phyloP scores from a whole-genome alignment of 1,284 basidiomycete genomes.

The Rhodotorula mucilaginosa region DNA sequence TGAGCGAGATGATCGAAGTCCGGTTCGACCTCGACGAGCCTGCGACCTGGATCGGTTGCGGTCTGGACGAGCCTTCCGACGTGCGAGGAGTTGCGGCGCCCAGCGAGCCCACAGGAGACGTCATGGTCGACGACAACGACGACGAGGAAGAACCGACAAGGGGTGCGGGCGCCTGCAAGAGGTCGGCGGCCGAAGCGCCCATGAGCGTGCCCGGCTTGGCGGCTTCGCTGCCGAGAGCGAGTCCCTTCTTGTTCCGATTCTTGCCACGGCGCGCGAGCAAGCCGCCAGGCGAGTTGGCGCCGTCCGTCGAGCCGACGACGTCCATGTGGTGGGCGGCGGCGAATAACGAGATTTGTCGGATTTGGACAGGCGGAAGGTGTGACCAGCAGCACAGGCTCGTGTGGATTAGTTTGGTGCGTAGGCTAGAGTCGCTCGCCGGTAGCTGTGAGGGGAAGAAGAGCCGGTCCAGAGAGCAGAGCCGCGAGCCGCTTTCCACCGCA shows the following conservation, averaged over 20 bases:
- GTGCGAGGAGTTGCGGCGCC: background rate
- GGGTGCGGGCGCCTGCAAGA: conserved; percentile 12
- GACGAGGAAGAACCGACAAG: background rate
- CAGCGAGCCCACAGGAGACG: too few species aligned
- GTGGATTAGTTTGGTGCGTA: too few species aligned
- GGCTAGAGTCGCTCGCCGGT: too few species aligned
- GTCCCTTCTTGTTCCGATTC: conserved; percentile 40
- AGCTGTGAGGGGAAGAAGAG: too few species aligned
- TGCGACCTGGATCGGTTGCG: conserved; percentile 29
- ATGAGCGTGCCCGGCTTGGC: conserved; percentile 37
- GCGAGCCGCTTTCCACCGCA: too few species aligned
- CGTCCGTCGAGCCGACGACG: background rate
- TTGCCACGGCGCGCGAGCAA: conserved; percentile 14
- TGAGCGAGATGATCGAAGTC: conserved; percentile 3
- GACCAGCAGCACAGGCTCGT: too few species aligned
- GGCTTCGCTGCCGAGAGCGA: conserved; percentile 24
- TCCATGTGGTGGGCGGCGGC: background rate
- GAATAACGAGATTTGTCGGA: background rate
- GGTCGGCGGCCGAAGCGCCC: conserved; percentile 16
- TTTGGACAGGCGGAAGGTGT: too few species aligned
- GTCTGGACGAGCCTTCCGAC: conserved; percentile 1
- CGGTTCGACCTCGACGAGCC: conserved; percentile 22
- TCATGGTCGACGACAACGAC: too few species aligned
- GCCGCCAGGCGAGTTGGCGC: background rate
- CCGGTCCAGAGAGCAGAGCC: too few species aligned